phyloP scores from a whole-genome alignment of 2,329 filamentous ascomycete species.

The Ophiocordyceps polyrhachis-furcata region DNA sequence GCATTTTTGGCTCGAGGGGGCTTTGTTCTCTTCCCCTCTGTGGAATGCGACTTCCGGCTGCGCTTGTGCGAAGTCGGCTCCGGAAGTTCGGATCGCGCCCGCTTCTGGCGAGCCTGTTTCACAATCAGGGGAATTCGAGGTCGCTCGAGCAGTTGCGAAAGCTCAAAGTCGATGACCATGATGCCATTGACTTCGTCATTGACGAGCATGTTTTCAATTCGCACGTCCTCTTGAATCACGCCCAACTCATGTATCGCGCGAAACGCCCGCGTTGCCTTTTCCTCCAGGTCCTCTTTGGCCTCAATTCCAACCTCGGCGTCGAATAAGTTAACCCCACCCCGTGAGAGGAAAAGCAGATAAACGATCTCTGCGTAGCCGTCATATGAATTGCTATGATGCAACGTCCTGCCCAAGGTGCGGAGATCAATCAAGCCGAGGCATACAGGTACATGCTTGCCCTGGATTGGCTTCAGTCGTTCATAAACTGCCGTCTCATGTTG shows the following conservation, averaged over 20 bases:
- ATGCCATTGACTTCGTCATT: neutral
- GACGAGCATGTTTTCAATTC: slow-evolving; percentile 9
- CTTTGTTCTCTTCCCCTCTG: too few relatives aligned
- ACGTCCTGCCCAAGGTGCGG: slow-evolving; percentile 10
- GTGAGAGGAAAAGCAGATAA: slow-evolving; percentile 8
- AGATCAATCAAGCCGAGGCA: slow-evolving; percentile 20
- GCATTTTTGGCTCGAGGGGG: too few relatives aligned
- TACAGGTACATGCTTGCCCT: slow-evolving; percentile 19
- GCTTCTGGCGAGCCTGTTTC: too few relatives aligned
- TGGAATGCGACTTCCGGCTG: too few relatives aligned
- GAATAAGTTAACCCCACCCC: neutral
- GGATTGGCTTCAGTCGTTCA: slow-evolving; percentile 11
- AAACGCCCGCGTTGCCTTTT: slow-evolving; percentile 4
- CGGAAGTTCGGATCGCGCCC: too few relatives aligned
- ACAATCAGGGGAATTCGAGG: too few relatives aligned
- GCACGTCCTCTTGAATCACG: slow-evolving; percentile 11
- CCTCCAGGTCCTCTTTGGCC: neutral
- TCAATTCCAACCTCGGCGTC: neutral
- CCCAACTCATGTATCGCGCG: slow-evolving; percentile 8
- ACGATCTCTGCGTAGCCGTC: slow-evolving; percentile 7
- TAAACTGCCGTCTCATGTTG: slow-evolving; percentile 18
- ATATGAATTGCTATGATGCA: slow-evolving; percentile 14
- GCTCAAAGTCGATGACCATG: neutral
- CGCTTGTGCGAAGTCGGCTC: too few relatives aligned
- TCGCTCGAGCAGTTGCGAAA: too few relatives aligned